These are phyloP conservation scores for Vitis amurensis DNA, from an alignment of 164 flowering plant genomes.

Conservation along the genomic window DNA sequence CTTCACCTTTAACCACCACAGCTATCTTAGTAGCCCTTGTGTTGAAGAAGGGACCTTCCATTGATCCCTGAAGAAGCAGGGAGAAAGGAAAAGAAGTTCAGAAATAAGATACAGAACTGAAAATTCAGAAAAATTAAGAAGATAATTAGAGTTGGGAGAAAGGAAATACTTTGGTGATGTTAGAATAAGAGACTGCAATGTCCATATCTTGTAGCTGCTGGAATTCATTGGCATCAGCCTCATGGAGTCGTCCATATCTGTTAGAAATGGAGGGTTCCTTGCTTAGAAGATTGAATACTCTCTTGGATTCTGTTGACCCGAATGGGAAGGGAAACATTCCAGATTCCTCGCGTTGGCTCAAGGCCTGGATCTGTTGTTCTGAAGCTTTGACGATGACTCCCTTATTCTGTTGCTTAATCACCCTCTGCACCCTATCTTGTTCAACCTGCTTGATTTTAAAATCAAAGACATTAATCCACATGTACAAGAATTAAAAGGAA, in stretches of 20 bases:
- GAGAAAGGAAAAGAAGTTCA: not conserved
- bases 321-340: slow-evolving; percentile 8
- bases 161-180: slow-evolving; percentile 36
- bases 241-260: slow-evolving; percentile 38
- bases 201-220: slow-evolving; percentile 29
- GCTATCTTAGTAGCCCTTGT: slow-evolving; percentile 43
- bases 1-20: slow-evolving; percentile 38
- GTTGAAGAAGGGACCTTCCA: slow-evolving; percentile 43
- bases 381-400: slow-evolving; percentile 37
- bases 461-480: too few relatives aligned
- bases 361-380: slow-evolving; percentile 35
- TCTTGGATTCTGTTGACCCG: slow-evolving; percentile 39
- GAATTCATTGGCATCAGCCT: slow-evolving; percentile 18
- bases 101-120: not conserved
- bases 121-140: not conserved
- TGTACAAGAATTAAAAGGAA: too few relatives aligned
- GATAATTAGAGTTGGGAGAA: not conserved
- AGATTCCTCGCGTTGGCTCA: slow-evolving; percentile 34
- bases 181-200: slow-evolving; percentile 35
- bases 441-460: slow-evolving; percentile 17
- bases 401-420: slow-evolving; percentile 32
- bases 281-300: slow-evolving; percentile 27
- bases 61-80: slow-evolving; percentile 29
- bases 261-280: slow-evolving; percentile 31
- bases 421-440: slow-evolving; percentile 32